phyloP scores from a whole-genome alignment of 768 basidiomycete species.

The Coprinellus aureogranulatus region DNA sequence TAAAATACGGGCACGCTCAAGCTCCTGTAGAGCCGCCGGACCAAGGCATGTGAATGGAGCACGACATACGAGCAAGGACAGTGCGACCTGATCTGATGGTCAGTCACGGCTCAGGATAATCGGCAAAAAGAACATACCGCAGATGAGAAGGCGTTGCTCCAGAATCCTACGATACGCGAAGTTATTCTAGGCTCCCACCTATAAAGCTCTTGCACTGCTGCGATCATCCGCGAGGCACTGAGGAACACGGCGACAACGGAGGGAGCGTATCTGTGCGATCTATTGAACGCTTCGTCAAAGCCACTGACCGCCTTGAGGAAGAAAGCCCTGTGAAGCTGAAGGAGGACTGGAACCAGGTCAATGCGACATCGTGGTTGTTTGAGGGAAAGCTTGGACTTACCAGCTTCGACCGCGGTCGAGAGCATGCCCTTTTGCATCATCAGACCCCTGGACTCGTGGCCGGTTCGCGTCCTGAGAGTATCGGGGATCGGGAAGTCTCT shows the following conservation, averaged over 20 bases:
- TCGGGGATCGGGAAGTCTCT: conserved; percentile 60
- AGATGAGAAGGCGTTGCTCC: conserved; percentile 55
- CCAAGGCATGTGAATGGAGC: conserved; percentile 66
- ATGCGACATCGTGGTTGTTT: neutral
- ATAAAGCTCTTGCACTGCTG: conserved; percentile 55
- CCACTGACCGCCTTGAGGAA: conserved; percentile 62
- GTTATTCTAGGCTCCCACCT: conserved; percentile 58
- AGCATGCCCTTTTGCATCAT: conserved; percentile 61
- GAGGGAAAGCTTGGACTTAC: conserved; percentile 30
- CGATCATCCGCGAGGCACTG: conserved; percentile 62
- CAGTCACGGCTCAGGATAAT: neutral
- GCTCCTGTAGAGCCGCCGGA: conserved; percentile 60
- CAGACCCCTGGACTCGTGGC: conserved; percentile 37
- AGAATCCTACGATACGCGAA: conserved; percentile 50
- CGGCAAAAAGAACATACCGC: conserved; percentile 34
- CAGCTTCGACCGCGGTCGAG: conserved; percentile 59
- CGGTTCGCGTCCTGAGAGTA: conserved; percentile 39
- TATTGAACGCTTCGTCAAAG: conserved; percentile 58
- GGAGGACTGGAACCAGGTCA: conserved; percentile 42
- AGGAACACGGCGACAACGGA: conserved; percentile 69
- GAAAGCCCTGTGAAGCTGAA: conserved; percentile 66
- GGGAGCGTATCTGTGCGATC: conserved; percentile 63
- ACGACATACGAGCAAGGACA: conserved; percentile 56
- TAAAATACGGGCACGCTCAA: conserved; percentile 46
- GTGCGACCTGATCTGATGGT: conserved; percentile 37